phyloP scores from a whole-genome alignment of 2,329 filamentous ascomycete genomes.

The Emmonsiellopsis sp. region DNA sequence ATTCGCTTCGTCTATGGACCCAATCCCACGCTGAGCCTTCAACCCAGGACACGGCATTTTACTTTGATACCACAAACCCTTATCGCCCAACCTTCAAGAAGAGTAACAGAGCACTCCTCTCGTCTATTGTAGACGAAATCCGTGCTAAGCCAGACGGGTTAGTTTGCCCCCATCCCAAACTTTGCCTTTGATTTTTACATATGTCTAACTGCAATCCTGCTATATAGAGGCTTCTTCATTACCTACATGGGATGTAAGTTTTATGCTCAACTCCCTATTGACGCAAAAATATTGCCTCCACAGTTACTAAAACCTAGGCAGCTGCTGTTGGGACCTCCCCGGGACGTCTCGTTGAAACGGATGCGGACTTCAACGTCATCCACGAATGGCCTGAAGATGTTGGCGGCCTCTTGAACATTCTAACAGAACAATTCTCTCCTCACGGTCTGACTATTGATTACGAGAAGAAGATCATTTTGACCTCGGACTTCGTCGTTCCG shows the following conservation, averaged over 20 bases:
- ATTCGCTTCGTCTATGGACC: not conserved
- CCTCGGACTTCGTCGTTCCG: conserved; percentile 55
- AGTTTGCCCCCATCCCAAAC: not conserved
- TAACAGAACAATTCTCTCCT: conserved; percentile 52
- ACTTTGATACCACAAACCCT: conserved; percentile 51
- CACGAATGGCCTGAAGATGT: conserved; percentile 54
- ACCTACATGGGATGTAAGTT: conserved; percentile 49
- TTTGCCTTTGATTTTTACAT: not conserved
- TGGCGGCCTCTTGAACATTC: conserved; percentile 43
- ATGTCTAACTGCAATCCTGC: not conserved
- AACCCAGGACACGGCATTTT: conserved; percentile 49
- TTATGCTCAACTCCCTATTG: not conserved
- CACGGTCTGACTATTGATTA: conserved; percentile 52
- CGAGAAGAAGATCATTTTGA: conserved; percentile 48
- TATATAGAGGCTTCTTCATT: conserved; percentile 44
- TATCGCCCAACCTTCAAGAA: conserved; percentile 51
- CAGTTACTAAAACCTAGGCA: conserved; percentile 12
- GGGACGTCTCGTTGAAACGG: conserved; percentile 52
- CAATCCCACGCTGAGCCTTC: not conserved
- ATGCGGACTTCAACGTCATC: conserved; percentile 50
- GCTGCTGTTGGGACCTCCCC: conserved; percentile 47
- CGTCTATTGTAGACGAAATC: conserved; percentile 54
- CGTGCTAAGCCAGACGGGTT: conserved; percentile 51
- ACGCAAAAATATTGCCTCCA: not conserved
- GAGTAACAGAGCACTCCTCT: conserved; percentile 50